Evolutionary conservation across 2,329 filamentous ascomycete species (phyloP).

Genomic region (Hypomyces perniciosus): DNA sequence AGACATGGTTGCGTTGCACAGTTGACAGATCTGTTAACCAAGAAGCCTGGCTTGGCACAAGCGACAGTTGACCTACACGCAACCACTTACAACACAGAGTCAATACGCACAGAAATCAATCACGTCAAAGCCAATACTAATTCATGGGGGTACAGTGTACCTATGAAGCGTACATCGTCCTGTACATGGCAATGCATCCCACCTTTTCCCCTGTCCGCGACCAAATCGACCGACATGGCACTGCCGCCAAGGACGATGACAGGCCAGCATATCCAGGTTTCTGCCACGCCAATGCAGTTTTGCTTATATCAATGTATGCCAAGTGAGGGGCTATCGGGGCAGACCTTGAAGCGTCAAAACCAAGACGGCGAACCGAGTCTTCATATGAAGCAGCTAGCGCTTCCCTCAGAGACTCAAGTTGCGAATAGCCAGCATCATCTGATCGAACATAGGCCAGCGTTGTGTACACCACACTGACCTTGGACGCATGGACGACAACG

Average conservation of each 20-base stretch:
- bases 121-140: background rate
- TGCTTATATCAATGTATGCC: conserved; percentile 25
- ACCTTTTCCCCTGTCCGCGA: conserved; percentile 26
- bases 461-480: conserved; percentile 25
- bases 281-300: conserved; percentile 16
- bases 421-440: background rate
- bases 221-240: conserved; percentile 36
- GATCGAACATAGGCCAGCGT: conserved; percentile 18
- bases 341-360: conserved; percentile 8
- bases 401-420: conserved; percentile 13
- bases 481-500: conserved; percentile 19
- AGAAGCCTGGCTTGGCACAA: no score
- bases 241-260: conserved; percentile 17
- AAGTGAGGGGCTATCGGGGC: conserved; percentile 23
- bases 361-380: conserved; percentile 20
- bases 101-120: no score
- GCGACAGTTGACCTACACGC: no score
- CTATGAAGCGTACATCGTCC: conserved; percentile 9
- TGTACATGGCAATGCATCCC: conserved; percentile 28
- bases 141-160: background rate
- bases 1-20: no score
- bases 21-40: no score
- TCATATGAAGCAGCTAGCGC: conserved; percentile 17
- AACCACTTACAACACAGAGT: no score
- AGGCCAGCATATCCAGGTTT: background rate